These are phyloP conservation scores for Rhypophila decipiens DNA, from an alignment of 495 filamentous ascomycete genomes.

Conservation along the genomic window DNA sequence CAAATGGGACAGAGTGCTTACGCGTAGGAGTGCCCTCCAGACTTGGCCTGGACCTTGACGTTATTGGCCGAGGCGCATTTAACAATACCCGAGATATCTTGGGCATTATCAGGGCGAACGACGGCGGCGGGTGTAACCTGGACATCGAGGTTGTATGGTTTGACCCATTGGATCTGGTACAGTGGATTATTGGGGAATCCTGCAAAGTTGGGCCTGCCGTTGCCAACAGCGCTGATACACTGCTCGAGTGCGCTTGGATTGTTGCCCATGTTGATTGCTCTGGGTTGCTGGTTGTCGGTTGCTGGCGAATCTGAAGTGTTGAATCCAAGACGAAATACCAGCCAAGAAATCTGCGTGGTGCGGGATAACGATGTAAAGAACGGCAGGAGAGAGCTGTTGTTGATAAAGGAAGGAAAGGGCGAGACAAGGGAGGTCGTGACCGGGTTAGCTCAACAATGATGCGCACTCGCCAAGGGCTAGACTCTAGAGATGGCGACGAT, in stretches of 20 bases:
- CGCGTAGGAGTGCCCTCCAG: slow-evolving; percentile 69
- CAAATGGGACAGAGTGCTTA: no score
- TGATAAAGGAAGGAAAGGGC: no score
- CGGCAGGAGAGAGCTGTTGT: no score
- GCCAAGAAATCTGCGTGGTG: no score
- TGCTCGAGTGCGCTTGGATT: slow-evolving; percentile 23
- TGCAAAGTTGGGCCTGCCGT: slow-evolving; percentile 34
- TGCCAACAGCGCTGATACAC: slow-evolving; percentile 36
- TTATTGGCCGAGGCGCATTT: slow-evolving; percentile 48
- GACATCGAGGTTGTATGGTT: slow-evolving; percentile 59
- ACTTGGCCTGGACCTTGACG: slow-evolving; percentile 60
- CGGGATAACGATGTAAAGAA: no score
- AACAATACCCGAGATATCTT: slow-evolving; percentile 54
- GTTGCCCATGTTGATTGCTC: slow-evolving; percentile 26
- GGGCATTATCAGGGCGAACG: slow-evolving; percentile 48
- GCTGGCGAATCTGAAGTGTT: no score
- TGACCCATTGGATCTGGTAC: slow-evolving; percentile 38
- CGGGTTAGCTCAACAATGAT: no score
- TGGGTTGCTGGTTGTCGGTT: no score
- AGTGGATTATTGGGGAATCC: slow-evolving; percentile 31
- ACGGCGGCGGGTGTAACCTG: slow-evolving; percentile 56
- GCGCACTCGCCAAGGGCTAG: no score
- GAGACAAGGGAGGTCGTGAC: no score
- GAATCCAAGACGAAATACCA: no score
- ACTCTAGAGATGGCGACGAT: no score